Evolutionary conservation across 768 basidiomycete species (phyloP).

Genomic region (Boletus tomentosulus): DNA sequence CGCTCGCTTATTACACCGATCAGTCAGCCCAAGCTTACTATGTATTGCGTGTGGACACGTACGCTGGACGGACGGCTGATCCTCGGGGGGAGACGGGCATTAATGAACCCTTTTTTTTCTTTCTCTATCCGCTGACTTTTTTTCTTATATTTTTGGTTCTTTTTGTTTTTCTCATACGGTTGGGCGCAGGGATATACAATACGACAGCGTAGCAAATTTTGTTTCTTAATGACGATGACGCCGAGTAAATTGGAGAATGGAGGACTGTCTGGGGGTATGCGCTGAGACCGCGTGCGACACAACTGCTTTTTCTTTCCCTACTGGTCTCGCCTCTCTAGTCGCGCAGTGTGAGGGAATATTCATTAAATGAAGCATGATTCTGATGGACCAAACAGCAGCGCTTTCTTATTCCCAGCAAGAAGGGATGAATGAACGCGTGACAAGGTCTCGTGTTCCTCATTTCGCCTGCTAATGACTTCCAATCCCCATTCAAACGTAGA

Average conservation of each 20-base stretch:
- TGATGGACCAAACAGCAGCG: neutral
- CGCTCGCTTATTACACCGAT: conserved; percentile 18
- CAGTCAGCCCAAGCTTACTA: conserved; percentile 14
- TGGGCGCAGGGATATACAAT: conserved; percentile 26
- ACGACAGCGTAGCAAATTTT: conserved; percentile 22
- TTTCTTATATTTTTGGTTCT: conserved; percentile 11
- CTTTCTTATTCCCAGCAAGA: neutral
- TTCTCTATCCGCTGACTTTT: conserved; percentile 13
- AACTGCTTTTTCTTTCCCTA: neutral
- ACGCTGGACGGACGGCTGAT: conserved; percentile 23
- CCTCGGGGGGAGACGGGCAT: conserved; percentile 22
- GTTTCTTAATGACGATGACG: conserved; percentile 26
- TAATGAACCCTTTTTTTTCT: conserved; percentile 13
- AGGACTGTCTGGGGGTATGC: conserved; percentile 20
- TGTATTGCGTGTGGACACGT: conserved; percentile 26
- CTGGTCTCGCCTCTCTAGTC: conserved; percentile 17
- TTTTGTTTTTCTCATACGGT: conserved; percentile 12
- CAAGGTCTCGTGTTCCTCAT: neutral
- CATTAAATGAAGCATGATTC: neutral
- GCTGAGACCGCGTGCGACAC: neutral
- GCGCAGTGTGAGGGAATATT: conserved; percentile 4
- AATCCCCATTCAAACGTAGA: conserved; percentile 14
- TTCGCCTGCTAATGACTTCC: neutral
- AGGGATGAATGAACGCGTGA: neutral
- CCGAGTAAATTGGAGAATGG: conserved; percentile 4